These are phyloP conservation scores for Leucocoprinus leucothites DNA, from an alignment of 768 basidiomycete species.

Conservation along the genomic window DNA sequence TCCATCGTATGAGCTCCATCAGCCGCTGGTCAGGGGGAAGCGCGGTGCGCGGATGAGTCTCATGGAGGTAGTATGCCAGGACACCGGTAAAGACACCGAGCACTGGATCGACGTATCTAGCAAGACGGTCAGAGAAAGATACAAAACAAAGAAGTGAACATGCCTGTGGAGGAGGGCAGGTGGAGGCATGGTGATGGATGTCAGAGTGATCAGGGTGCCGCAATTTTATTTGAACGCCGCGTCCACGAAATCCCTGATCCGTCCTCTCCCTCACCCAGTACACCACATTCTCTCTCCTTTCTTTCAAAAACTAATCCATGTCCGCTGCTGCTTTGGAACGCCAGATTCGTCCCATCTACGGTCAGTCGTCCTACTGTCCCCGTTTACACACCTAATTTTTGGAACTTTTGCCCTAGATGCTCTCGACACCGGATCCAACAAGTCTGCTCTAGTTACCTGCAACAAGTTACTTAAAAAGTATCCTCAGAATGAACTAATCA, in stretches of 20 bases:
- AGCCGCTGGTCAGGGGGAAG: constrained; percentile 55
- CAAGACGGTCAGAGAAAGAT: constrained; percentile 9
- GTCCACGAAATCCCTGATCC: constrained; percentile 9
- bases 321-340: constrained; percentile 68
- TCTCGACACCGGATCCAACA: constrained; percentile 82
- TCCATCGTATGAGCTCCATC: constrained; percentile 59
- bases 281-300: constrained; percentile 4
- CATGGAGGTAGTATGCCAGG: constrained; percentile 77
- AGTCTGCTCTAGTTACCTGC: constrained; percentile 80
- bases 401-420: constrained; percentile 51
- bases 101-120: constrained; percentile 65
- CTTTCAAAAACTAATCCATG: constrained; percentile 18
- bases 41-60: constrained; percentile 74
- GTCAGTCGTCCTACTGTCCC: constrained; percentile 34
- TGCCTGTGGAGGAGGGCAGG: constrained; percentile 23
- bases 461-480: constrained; percentile 89
- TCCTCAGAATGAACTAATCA: constrained; percentile 67
- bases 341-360: constrained; percentile 84
- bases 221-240: constrained; percentile 11
- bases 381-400: not conserved
- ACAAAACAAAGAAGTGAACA: constrained; percentile 32
- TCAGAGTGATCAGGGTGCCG: constrained; percentile 6
- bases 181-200: constrained; percentile 6
- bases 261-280: constrained; percentile 1
- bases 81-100: constrained; percentile 77